These are phyloP conservation scores for Volutella citrinella DNA, from an alignment of 2,329 filamentous ascomycete genomes.

Conservation along the genomic window DNA sequence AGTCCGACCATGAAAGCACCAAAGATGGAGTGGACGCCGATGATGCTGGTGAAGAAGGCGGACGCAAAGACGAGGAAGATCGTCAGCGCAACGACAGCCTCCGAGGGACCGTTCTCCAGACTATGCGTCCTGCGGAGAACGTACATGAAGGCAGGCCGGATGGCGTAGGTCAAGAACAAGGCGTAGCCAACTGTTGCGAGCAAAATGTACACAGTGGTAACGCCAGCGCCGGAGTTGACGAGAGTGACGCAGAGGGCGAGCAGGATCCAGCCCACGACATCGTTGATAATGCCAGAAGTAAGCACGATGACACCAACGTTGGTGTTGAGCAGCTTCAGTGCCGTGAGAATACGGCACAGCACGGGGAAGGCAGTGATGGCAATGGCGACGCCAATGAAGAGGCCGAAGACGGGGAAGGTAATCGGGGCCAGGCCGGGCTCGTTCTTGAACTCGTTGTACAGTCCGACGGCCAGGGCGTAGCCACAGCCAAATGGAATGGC, in stretches of 20 bases:
- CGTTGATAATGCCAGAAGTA: constrained; percentile 87
- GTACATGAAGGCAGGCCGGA: constrained; percentile 75
- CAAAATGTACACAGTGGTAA: constrained; percentile 80
- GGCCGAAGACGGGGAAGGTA: constrained; percentile 50
- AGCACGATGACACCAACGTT: constrained; percentile 83
- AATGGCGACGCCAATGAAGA: constrained; percentile 87
- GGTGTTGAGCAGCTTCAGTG: constrained; percentile 79
- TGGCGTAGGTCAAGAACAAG: constrained; percentile 67
- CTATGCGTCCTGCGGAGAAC: constrained; percentile 69
- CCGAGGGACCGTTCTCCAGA: constrained; percentile 81
- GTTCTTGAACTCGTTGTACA: constrained; percentile 69
- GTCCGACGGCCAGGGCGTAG: constrained; percentile 72
- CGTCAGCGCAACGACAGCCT: constrained; percentile 78
- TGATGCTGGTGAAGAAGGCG: constrained; percentile 79
- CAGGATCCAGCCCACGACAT: constrained; percentile 73
- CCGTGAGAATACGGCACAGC: constrained; percentile 85
- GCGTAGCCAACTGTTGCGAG: constrained; percentile 73
- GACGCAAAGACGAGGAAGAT: constrained; percentile 74
- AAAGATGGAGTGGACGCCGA: constrained; percentile 91
- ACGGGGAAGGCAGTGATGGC: constrained; percentile 90
- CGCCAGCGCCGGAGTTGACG: constrained; percentile 78
- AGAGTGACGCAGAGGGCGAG: constrained; percentile 91
- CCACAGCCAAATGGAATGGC: constrained; percentile 77
- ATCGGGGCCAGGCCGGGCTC: constrained; percentile 39
- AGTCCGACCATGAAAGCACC: constrained; percentile 85